Evolutionary conservation across 2,329 filamentous ascomycete genomes (phyloP).

Genomic region (Pyrenochaeta sp.): DNA sequence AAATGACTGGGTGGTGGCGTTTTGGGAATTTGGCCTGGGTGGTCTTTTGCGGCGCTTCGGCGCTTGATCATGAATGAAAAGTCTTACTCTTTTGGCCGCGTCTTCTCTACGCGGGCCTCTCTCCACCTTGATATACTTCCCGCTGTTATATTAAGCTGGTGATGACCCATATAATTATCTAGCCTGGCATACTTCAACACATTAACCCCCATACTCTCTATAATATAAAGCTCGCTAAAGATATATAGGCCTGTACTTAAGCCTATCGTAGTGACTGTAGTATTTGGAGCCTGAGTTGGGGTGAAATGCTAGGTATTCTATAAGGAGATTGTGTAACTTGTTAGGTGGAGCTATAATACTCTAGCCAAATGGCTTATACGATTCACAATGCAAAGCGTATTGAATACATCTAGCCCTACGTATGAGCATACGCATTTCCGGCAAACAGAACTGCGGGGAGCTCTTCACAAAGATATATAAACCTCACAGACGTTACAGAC

Average conservation of each 20-base stretch:
- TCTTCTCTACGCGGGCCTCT: not conserved
- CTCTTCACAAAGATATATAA: no score
- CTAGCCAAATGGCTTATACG: no score
- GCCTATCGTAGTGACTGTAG: no score
- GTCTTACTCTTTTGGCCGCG: not conserved
- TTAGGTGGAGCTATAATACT: no score
- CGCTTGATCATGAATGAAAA: not conserved
- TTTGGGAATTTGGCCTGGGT: not conserved
- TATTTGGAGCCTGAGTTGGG: not conserved
- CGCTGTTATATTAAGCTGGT: not conserved
- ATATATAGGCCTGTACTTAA: not conserved
- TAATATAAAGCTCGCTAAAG: not conserved
- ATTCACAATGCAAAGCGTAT: no score
- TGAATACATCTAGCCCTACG: no score
- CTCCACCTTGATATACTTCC: not conserved
- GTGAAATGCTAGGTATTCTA: no score
- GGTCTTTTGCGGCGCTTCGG: not conserved
- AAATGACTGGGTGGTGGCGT: not conserved
- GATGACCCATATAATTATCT: not conserved
- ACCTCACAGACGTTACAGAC: no score
- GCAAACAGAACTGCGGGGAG: no score
- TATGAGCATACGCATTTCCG: no score
- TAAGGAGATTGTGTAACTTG: no score
- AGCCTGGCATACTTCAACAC: not conserved
- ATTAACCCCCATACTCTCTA: not conserved